Evolutionary conservation across 116 monocot species (phyloP).

Genomic region (Iris pallida): DNA sequence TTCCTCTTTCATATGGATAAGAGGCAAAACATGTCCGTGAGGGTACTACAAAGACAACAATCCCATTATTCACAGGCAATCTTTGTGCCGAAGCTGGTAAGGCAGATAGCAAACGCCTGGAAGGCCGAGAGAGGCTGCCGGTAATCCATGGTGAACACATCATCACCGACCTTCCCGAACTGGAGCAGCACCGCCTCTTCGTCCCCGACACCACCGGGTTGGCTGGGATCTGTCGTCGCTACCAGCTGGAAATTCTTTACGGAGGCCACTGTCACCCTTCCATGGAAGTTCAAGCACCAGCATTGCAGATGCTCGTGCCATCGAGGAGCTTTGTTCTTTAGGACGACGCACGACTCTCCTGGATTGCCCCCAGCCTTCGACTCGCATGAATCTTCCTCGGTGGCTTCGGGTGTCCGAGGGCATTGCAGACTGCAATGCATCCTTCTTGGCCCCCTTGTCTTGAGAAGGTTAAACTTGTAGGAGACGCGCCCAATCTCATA

Average conservation of each 20-base stretch:
- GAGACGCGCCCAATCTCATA: conserved; percentile 58
- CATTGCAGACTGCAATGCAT: conserved; percentile 45
- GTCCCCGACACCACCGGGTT: conserved; percentile 14
- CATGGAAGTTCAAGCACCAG: conserved; percentile 97
- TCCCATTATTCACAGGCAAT: conserved; percentile 73
- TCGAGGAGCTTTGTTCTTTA: conserved; percentile 78
- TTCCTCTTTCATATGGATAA: no score
- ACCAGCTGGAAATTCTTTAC: conserved; percentile 89
- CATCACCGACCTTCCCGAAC: conserved; percentile 81
- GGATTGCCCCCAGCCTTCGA: neutral
- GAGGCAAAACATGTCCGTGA: no score
- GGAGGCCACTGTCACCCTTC: conserved; percentile 86
- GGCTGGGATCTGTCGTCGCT: conserved; percentile 14
- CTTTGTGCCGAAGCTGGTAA: conserved; percentile 85
- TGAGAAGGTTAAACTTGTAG: conserved; percentile 78
- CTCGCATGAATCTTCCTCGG: conserved; percentile 12
- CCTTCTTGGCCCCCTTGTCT: conserved; percentile 67
- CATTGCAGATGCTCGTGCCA: conserved; percentile 96
- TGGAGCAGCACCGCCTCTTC: conserved; percentile 66
- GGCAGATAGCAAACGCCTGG: conserved; percentile 82
- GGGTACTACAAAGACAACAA: no score
- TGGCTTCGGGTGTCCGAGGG: conserved; percentile 11
- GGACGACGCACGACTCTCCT: conserved; percentile 1
- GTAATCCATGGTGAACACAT: conserved; percentile 88
- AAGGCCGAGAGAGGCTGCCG: conserved; percentile 72